Conservation (phyloP, 2,329 filamentous ascomycete genomes). For the Colletotrichum limetticola region DNA sequence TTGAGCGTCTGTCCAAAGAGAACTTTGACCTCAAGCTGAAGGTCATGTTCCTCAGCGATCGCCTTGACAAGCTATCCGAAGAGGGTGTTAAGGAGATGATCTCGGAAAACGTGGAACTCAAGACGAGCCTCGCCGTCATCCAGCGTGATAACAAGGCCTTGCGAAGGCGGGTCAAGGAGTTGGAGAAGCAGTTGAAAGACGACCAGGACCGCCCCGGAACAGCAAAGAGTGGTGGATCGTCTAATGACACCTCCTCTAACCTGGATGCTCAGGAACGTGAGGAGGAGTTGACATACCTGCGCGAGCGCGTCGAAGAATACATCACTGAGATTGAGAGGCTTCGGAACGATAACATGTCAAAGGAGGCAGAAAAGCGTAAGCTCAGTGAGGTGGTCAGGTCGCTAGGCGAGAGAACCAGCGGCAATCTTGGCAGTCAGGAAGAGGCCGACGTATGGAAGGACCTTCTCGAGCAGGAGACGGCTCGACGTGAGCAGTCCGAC, state of each 20-base stretch:
- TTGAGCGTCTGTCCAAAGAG: slow-evolving; percentile 95
- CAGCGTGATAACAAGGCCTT: slow-evolving; percentile 91
- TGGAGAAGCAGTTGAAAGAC: slow-evolving; percentile 82
- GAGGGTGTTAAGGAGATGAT: slow-evolving; percentile 99
- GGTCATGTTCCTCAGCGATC: slow-evolving; percentile 95
- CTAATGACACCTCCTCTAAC: slow-evolving; percentile 66
- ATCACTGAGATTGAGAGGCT: slow-evolving; percentile 86
- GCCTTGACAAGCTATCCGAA: slow-evolving; percentile 91
- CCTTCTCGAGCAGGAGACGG: slow-evolving; percentile 90
- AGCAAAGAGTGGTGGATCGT: slow-evolving; percentile 65
- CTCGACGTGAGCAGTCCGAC: slow-evolving; percentile 87
- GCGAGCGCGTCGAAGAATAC: slow-evolving; percentile 87
- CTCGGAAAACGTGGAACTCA: slow-evolving; percentile 94
- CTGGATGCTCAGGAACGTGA: slow-evolving; percentile 77
- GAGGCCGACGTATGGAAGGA: slow-evolving; percentile 93
- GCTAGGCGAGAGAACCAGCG: slow-evolving; percentile 61
- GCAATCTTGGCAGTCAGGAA: slow-evolving; percentile 64
- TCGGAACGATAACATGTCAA: slow-evolving; percentile 78
- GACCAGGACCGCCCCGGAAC: slow-evolving; percentile 72
- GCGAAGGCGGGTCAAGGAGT: slow-evolving; percentile 82
- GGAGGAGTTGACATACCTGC: slow-evolving; percentile 85
- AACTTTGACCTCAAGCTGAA: slow-evolving; percentile 98
- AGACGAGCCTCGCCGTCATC: slow-evolving; percentile 87
- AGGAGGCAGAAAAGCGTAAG: slow-evolving; percentile 87
- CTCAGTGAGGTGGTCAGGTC: slow-evolving; percentile 81